Evolutionary conservation across 768 basidiomycete species (phyloP), one percentile per base, ranked within the genome.

Genomic region (Mycena metata): DNA sequence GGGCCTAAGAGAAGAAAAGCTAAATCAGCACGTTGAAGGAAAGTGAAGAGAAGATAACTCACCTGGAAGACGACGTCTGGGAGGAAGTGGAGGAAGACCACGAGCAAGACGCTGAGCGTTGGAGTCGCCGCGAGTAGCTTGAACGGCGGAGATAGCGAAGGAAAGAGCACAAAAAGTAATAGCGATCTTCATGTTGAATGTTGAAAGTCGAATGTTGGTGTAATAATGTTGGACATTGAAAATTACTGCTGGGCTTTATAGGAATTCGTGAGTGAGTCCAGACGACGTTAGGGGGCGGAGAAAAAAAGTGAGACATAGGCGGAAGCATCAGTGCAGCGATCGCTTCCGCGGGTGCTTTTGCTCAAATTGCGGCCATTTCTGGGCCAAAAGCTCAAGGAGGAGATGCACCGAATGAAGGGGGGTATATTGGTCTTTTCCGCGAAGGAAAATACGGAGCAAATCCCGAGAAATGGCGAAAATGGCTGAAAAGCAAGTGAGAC

Each of bases 51-150:
- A 60, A n/a, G 33, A 43, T 15, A 39, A 46, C 57, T 17, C 52
- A 55, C 62, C 30, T 26, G 23, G 12, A 43, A 23, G 26, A 8
- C 17, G 42, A n/a, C 62, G 51, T 19, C 52, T 41, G 23, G 79
- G 83, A 12, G 79, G 80, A 30, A 78, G 75, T 2, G 83, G 82
- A 36, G 83, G 80, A n/a, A 85, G 77, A 12, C 84, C 84, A 51
- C 83, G 80, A 39, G 84, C 83, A 64, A 86, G 72, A 47, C 85
- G 79, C 66, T 84, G 79, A 21, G 76, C 82, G 68, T 85, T 85
- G 13, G 83, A 83, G 69, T 79, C 80, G 17, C 64, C 55, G 36
- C 69, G 46, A 30, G 79, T 69, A n/a, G 68, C 69, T 47, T 69
- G 69, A 19, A 59, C 55, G 36, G 61, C 75, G 56, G 70, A 69